These are phyloP conservation scores for Citrus inodora DNA, from an alignment of 345 rosid genomes.

Conservation along the genomic window DNA sequence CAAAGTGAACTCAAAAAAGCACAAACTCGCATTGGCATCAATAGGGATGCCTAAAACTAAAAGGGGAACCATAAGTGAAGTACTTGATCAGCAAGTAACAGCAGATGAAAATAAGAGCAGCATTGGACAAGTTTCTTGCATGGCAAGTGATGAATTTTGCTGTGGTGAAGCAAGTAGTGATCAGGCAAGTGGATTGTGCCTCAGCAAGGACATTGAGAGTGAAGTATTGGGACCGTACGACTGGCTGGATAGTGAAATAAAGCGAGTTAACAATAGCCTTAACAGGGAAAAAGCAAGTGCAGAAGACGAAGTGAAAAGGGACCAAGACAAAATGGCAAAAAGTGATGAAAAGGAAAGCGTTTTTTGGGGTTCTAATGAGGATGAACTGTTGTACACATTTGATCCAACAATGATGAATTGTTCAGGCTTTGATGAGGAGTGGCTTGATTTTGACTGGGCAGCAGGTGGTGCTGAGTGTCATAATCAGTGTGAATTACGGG, in stretches of 20 bases:
- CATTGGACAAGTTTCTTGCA: not conserved
- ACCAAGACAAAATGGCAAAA: conserved; percentile 11
- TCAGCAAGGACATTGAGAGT: not conserved
- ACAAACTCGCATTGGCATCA: conserved; percentile 30
- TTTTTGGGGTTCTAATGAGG: conserved; percentile 32
- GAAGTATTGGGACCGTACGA: conserved; percentile 55
- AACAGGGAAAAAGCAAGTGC: conserved; percentile 19
- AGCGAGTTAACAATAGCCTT: conserved; percentile 32
- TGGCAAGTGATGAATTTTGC: not conserved
- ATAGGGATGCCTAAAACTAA: conserved; percentile 3
- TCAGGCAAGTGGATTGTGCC: not conserved
- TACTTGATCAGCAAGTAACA: not conserved
- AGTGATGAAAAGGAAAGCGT: conserved; percentile 22
- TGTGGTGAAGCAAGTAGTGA: conserved; percentile 1
- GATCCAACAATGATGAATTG: conserved; percentile 9
- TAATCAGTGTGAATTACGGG: conserved; percentile 16
- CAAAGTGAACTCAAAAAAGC: conserved; percentile 44
- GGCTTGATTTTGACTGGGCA: conserved; percentile 40
- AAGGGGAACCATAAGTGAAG: not conserved
- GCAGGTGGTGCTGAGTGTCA: conserved; percentile 7
- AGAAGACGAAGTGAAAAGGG: not conserved
- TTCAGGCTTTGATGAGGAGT: conserved; percentile 27
- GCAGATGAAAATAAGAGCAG: not conserved
- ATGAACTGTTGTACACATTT: conserved; percentile 19
- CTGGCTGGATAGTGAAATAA: conserved; percentile 71